Conservation (phyloP, 2,329 filamentous ascomycete species). For the Hysterium pulicare region DNA sequence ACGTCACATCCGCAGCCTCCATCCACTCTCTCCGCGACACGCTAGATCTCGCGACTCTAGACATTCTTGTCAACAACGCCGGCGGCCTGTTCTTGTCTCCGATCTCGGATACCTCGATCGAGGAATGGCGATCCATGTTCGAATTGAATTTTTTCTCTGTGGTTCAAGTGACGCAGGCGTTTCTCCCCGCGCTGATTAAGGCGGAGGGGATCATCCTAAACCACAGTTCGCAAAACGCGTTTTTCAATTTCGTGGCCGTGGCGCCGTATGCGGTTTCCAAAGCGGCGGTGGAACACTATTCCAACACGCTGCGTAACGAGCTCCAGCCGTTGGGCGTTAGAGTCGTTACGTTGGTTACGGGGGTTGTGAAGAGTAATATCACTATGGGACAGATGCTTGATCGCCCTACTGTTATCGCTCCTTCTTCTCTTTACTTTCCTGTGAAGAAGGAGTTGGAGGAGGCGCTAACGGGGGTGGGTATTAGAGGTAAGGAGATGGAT, state of each 20-base stretch:
- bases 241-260: not conserved
- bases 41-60: conserved; percentile 15
- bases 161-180: conserved; percentile 35
- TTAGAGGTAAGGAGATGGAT: conserved; percentile 2
- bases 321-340: conserved; percentile 10
- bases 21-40: conserved; percentile 5
- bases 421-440: conserved; percentile 5
- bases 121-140: not conserved
- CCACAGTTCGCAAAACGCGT: not conserved
- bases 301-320: conserved; percentile 11
- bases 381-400: conserved; percentile 1
- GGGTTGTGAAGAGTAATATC: conserved; percentile 8
- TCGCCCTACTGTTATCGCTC: not conserved
- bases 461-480: not conserved
- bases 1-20: conserved; percentile 2
- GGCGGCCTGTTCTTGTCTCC: conserved; percentile 31
- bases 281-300: conserved; percentile 28
- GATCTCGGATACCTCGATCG: conserved; percentile 25
- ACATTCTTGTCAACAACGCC: conserved; percentile 34
- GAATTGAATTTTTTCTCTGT: conserved; percentile 41
- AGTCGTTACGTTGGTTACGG: conserved; percentile 11
- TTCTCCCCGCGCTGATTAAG: conserved; percentile 18
- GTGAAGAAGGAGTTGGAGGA: conserved; percentile 5
- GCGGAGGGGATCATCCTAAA: conserved; percentile 2
- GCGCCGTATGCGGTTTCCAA: conserved; percentile 30